Base-by-base conservation (phyloP, 179 eudicot species). In the Beta corolliflora region DNA sequence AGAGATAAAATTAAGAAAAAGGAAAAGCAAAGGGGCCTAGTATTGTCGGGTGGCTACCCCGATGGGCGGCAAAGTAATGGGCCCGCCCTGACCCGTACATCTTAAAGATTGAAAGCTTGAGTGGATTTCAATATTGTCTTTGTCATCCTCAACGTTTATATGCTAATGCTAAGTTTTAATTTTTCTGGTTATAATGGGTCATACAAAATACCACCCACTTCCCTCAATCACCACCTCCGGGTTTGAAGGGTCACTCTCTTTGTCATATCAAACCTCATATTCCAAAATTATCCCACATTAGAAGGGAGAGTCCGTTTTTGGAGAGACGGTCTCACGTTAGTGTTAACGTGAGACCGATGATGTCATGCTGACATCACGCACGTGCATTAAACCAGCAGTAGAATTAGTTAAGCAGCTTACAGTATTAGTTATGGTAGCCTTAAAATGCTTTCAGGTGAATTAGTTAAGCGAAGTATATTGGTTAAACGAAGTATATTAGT, bases 31-130 rank as follows among this genome's bases (percentile, higher is more conserved):
- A 58, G 52, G 72, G 86, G 86, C 0, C 81, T 7, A 46, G 15
- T 44, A n/a, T 18, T 81, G 86, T 84, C 86, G 79, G 84, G 81
- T 79, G 76, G 86, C 44, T 54, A 65, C 79, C 78, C 61, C 15
- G 16, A 73, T 81, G 84, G 84, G 81, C 71, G 76, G 76, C 86
- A 84, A 83, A 63, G 21, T 44, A 45, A 36, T 46, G 72, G 81
- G 31, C 86, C 84, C 79, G 69, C 76, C 68, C 59, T 9, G 53
- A 50, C 58, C 78, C 73, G 56, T 77, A 70, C 81, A 82, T 36
- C 63, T 71, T 54, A 76, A n/a, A 68, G 68, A 45, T 56, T 64
- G 73, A 81, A 81, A 76, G 80, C 83, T 75, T 71, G 70, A 82
- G 81, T 78, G 85, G 85, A 82, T 80, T 74, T 74, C 76, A 53